Conservation (phyloP, 2,329 filamentous ascomycete species). For the Aureobasidium musti region DNA sequence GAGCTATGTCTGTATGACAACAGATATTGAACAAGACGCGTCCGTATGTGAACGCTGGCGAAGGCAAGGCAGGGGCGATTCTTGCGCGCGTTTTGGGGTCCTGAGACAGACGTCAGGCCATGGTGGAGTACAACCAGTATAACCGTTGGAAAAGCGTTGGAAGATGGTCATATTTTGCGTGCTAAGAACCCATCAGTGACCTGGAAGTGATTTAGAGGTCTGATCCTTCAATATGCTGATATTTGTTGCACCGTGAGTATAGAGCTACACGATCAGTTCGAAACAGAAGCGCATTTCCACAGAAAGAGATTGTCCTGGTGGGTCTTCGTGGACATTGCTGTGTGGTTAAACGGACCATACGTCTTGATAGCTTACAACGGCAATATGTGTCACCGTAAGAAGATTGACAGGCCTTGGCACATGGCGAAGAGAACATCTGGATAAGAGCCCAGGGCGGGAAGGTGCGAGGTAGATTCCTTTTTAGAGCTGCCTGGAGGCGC, state of each 20-base stretch:
- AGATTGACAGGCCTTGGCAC: not conserved
- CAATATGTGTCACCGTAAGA: not conserved
- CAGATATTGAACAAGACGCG: not conserved
- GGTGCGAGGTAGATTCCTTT: not conserved
- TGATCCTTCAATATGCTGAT: not conserved
- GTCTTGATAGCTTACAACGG: not conserved
- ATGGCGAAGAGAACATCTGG: no score
- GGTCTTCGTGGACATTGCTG: not conserved
- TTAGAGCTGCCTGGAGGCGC: no score
- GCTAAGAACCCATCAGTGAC: not conserved
- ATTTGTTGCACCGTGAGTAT: not conserved
- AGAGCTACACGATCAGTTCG: not conserved
- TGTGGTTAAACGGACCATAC: no score
- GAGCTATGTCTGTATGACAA: not conserved
- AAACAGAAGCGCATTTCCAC: not conserved
- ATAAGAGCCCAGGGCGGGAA: not conserved
- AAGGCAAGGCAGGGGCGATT: not conserved
- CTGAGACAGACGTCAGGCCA: slow-evolving; percentile 1
- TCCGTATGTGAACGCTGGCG: no score
- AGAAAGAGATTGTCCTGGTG: not conserved
- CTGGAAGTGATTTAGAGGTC: not conserved
- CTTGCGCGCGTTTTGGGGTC: not conserved
- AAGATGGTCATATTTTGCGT: not conserved
- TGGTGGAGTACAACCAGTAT: slow-evolving; percentile 19
- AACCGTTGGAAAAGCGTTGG: slow-evolving; percentile 17